These are phyloP conservation scores for Ascochyta koolunga DNA, from an alignment of 2,329 filamentous ascomycete species.

Conservation along the genomic window DNA sequence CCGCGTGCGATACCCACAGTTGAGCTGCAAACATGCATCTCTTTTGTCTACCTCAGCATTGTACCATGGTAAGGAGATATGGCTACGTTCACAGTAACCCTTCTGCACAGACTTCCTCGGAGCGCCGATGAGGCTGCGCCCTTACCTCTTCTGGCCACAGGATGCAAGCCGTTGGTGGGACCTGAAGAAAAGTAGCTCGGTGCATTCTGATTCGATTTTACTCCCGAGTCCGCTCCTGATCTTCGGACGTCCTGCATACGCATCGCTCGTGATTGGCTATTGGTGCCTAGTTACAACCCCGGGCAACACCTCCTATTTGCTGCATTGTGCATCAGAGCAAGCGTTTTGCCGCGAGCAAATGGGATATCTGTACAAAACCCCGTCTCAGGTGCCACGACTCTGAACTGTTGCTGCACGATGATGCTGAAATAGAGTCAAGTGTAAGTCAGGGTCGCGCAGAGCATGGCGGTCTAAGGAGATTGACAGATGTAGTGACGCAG, in stretches of 20 bases:
- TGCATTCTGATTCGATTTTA: slow-evolving; percentile 26
- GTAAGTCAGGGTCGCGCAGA: slow-evolving; percentile 2
- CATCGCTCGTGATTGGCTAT: slow-evolving; percentile 26
- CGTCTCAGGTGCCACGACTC: slow-evolving; percentile 6
- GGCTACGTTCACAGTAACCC: not conserved
- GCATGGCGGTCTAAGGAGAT: slow-evolving; percentile 5
- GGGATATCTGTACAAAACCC: slow-evolving; percentile 11
- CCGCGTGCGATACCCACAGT: slow-evolving; percentile 3
- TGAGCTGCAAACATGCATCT: not conserved
- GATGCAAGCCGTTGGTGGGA: slow-evolving; percentile 33
- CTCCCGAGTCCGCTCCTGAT: slow-evolving; percentile 22
- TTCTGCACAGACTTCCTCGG: not conserved
- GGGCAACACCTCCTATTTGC: slow-evolving; percentile 23
- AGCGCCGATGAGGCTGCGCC: slow-evolving; percentile 10
- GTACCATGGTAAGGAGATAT: not conserved
- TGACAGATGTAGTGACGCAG: slow-evolving; percentile 11
- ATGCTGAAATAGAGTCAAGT: slow-evolving; percentile 9
- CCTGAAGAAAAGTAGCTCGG: slow-evolving; percentile 21
- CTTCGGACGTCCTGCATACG: slow-evolving; percentile 33
- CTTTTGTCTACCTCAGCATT: not conserved
- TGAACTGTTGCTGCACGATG: slow-evolving; percentile 14
- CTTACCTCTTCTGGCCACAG: slow-evolving; percentile 13
- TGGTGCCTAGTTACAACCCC: slow-evolving; percentile 6
- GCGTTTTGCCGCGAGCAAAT: slow-evolving; percentile 9
- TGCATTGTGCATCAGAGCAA: slow-evolving; percentile 10